Evolutionary conservation across 306 rosid species (phyloP).

Genomic region (Sindora glabra): DNA sequence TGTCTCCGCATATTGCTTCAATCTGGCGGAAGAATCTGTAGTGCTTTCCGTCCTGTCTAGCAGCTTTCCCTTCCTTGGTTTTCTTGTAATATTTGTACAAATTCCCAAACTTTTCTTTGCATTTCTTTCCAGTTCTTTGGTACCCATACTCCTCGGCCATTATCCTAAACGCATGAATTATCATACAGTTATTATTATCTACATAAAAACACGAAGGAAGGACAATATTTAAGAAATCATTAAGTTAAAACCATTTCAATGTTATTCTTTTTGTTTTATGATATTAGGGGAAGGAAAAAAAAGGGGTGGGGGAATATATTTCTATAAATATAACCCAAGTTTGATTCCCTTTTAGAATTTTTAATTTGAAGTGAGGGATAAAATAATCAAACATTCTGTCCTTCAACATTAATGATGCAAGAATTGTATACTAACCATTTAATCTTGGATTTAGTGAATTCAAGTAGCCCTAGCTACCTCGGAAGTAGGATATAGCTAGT

Average conservation of each 20-base stretch:
- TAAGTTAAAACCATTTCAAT: neutral
- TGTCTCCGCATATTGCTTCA: constrained; percentile 67
- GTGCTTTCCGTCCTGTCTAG: constrained; percentile 76
- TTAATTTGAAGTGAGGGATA: neutral
- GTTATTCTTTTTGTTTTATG: neutral
- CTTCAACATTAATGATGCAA: constrained; percentile 14
- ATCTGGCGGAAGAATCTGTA: constrained; percentile 81
- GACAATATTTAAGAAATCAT: neutral
- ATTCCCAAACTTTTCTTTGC: constrained; percentile 86
- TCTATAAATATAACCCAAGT: neutral
- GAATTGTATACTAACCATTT: neutral
- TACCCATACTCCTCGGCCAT: constrained; percentile 74
- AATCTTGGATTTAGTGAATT: neutral
- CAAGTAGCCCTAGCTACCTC: constrained; percentile 30
- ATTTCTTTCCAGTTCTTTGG: constrained; percentile 76
- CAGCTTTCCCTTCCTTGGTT: constrained; percentile 73
- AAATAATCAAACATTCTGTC: constrained; percentile 29
- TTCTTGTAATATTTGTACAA: constrained; percentile 88
- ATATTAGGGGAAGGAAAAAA: neutral
- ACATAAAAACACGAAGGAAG: neutral
- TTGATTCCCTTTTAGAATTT: neutral
- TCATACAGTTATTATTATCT: neutral
- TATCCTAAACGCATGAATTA: constrained; percentile 37
- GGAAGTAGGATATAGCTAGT: constrained; percentile 13
- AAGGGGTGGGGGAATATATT: neutral